Evolutionary conservation across 495 filamentous ascomycete species (phyloP).

Genomic region (Penicillium manginii): DNA sequence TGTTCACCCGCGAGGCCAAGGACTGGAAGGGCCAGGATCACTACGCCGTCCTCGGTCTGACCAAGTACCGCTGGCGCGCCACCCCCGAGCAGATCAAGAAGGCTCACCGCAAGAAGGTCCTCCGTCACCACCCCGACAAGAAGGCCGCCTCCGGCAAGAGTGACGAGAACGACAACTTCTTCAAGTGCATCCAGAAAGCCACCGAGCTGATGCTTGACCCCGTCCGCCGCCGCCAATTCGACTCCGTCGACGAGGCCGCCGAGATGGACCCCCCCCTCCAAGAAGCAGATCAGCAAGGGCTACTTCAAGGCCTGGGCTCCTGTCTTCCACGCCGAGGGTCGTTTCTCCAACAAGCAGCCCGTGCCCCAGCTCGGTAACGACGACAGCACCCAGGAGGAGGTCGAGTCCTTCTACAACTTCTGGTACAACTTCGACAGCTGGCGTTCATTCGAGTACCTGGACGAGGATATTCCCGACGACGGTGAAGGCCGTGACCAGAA

Average conservation of each 20-base stretch:
- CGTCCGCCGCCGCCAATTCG: constrained; percentile 90
- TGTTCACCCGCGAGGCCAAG: constrained; percentile 91
- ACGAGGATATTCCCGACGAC: constrained; percentile 98
- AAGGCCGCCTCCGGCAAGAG: constrained; percentile 82
- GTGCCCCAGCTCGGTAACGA: constrained; percentile 86
- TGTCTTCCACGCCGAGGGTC: constrained; percentile 86
- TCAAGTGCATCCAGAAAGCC: constrained; percentile 99
- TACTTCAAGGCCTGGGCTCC: constrained; percentile 90
- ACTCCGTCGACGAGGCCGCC: constrained; percentile 92
- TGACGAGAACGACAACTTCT: constrained; percentile 95
- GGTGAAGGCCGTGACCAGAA: constrained; percentile 99
- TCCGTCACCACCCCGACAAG: constrained; percentile 98
- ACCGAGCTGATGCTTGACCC: constrained; percentile 92
- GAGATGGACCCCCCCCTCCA: constrained; percentile 85
- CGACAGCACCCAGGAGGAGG: constrained; percentile 81
- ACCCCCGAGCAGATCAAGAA: constrained; percentile 98
- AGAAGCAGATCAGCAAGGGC: constrained; percentile 82
- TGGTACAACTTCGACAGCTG: constrained; percentile 99
- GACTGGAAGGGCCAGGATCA: constrained; percentile 99
- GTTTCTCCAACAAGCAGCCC: constrained; percentile 88
- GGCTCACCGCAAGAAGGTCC: constrained; percentile 98
- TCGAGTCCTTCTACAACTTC: constrained; percentile 98
- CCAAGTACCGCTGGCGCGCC: constrained; percentile 86
- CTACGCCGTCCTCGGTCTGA: constrained; percentile 93
- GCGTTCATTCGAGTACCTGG: constrained; percentile 96